Percentiles rank a stretch among this genome's conserved stretches.
Evolutionary conservation across 2,329 filamentous ascomycete genomes (phyloP).

Genomic region (Didymosphaeria variabile): DNA sequence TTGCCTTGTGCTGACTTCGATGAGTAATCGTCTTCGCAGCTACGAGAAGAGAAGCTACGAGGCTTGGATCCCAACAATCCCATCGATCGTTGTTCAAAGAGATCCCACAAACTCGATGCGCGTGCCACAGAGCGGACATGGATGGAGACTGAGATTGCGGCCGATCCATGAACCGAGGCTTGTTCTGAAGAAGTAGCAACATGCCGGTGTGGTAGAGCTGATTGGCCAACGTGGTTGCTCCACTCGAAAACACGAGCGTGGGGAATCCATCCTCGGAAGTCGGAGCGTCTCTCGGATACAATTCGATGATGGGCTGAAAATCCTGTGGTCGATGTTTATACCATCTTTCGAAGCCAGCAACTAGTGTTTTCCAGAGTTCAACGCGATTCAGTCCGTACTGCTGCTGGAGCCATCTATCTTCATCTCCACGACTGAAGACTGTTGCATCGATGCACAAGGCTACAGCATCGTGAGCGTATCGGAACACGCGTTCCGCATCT

Average conservation of each 20-base stretch:
- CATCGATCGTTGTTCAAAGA: slow-evolving; percentile 57
- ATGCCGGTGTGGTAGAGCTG: slow-evolving; percentile 67
- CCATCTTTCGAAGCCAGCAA: slow-evolving; percentile 29
- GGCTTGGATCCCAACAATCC: slow-evolving; percentile 59
- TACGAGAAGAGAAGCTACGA: slow-evolving; percentile 58
- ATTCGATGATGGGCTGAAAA: slow-evolving; percentile 45
- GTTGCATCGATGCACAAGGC: slow-evolving; percentile 31
- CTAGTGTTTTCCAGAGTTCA: slow-evolving; percentile 30
- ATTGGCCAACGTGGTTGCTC: slow-evolving; percentile 57
- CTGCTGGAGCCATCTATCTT: slow-evolving; percentile 30
- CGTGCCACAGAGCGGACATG: slow-evolving; percentile 60
- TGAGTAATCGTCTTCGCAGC: slow-evolving; percentile 61
- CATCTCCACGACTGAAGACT: slow-evolving; percentile 33
- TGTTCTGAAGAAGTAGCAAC: slow-evolving; percentile 61
- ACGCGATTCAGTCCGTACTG: slow-evolving; percentile 31
- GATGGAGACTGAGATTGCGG: slow-evolving; percentile 40
- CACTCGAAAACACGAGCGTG: slow-evolving; percentile 58
- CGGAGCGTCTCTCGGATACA: slow-evolving; percentile 34
- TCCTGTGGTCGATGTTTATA: slow-evolving; percentile 31
- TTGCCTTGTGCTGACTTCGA: slow-evolving; percentile 56
- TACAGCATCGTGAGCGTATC: slow-evolving; percentile 25
- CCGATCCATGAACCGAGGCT: slow-evolving; percentile 56
- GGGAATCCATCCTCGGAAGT: slow-evolving; percentile 44
- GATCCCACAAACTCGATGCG: slow-evolving; percentile 60
- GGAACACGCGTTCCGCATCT: slow-evolving; percentile 17